Conservation (phyloP, 2,329 filamentous ascomycete genomes). For the Fusarium solani-melongenae region DNA sequence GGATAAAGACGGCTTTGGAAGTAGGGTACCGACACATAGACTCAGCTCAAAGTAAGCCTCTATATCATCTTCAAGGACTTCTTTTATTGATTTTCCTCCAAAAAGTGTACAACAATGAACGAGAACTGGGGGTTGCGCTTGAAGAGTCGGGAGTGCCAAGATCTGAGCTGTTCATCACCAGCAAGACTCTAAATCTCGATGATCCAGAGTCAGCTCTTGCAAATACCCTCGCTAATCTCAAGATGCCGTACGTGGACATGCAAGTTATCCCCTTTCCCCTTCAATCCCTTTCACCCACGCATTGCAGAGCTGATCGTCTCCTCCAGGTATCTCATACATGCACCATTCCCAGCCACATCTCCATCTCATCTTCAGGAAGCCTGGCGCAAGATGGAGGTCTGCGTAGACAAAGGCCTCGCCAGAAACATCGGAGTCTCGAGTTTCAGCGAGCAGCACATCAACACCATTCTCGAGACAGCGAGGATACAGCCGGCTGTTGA, state of each 20-base stretch:
- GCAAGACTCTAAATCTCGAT: background rate
- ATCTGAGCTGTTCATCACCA: background rate
- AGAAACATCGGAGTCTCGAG: background rate
- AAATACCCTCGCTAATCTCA: background rate
- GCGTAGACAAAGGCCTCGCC: background rate
- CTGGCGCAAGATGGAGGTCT: background rate
- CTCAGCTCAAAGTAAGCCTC: background rate
- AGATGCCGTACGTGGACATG: background rate
- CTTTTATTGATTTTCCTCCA: background rate
- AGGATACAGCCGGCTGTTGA: background rate
- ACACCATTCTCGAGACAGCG: background rate
- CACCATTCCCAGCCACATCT: background rate
- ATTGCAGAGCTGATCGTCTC: background rate
- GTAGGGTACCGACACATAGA: background rate
- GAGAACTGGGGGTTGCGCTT: background rate
- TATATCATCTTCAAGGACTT: fast-evolving
- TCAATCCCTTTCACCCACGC: background rate
- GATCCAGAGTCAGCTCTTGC: background rate
- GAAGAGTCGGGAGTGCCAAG: background rate
- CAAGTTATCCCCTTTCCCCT: background rate
- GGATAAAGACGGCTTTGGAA: background rate
- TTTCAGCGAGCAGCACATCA: background rate
- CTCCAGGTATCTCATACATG: background rate
- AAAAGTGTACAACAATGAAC: background rate
- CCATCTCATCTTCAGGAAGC: background rate